Conservation (phyloP, 192 early-diverging fungal genomes). For the Diversispora eburnea region DNA sequence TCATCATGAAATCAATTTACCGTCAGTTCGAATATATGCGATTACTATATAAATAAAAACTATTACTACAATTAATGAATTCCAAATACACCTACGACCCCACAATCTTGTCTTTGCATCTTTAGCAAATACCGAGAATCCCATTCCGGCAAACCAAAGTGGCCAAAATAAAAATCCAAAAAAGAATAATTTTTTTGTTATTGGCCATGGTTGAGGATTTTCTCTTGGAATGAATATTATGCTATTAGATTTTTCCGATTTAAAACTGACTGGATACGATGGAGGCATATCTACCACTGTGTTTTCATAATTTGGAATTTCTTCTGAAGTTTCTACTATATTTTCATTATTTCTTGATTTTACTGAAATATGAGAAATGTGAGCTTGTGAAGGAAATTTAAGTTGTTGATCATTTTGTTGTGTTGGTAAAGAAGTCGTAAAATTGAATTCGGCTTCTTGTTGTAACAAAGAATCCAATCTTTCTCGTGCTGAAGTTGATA, state of each 20-base stretch:
- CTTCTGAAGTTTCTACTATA: no score
- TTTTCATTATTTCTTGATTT: no score
- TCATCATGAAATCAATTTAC: no score
- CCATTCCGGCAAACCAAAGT: constrained; percentile 6
- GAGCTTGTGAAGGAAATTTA: no score
- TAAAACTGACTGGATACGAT: neutral
- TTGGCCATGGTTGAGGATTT: constrained; percentile 5
- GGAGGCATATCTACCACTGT: constrained; percentile 1
- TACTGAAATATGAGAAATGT: no score
- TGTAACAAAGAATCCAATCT: no score
- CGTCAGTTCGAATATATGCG: neutral
- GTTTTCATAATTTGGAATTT: constrained; percentile 4
- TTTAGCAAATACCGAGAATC: constrained; percentile 2
- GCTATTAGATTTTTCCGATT: neutral
- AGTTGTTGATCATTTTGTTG: no score
- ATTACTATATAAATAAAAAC: neutral
- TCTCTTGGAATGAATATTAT: neutral
- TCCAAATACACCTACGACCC: constrained; percentile 8
- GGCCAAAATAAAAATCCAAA: constrained; percentile 19
- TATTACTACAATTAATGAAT: neutral
- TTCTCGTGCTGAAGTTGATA: no score
- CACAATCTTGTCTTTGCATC: constrained; percentile 5
- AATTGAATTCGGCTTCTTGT: no score
- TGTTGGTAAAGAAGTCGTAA: no score
- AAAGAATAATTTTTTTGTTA: constrained; percentile 16